These are phyloP conservation scores for Penicillium expansum DNA, from an alignment of 2,329 filamentous ascomycete genomes.

Conservation along the genomic window DNA sequence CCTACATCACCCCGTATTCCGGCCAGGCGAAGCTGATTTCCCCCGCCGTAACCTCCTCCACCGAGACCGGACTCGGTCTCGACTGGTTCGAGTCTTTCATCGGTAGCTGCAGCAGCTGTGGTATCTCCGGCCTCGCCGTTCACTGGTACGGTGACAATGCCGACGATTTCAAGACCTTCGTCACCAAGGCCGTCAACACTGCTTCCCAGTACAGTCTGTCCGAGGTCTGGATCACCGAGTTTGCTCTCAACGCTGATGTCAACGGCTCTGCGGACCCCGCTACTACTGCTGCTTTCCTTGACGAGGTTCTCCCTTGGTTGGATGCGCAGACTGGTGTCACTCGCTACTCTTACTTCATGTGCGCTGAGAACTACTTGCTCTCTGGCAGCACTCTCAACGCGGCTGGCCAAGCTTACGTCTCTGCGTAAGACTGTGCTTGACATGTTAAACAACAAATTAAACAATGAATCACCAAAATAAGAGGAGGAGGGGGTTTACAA, in stretches of 20 bases:
- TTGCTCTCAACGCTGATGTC: conserved; percentile 35
- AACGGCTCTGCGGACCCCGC: conserved; percentile 22
- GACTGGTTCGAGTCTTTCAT: conserved; percentile 44
- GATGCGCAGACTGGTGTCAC: conserved; percentile 38
- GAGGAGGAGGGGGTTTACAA: background rate
- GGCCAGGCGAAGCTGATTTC: conserved; percentile 42
- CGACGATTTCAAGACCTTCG: conserved; percentile 40
- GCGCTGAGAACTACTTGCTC: conserved; percentile 34
- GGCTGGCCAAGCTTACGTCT: conserved; percentile 32
- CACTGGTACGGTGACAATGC: conserved; percentile 45
- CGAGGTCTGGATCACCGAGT: conserved; percentile 50
- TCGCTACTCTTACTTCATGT: conserved; percentile 46
- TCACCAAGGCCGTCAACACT: conserved; percentile 35
- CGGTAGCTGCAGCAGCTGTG: conserved; percentile 38
- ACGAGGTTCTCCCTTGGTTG: conserved; percentile 40
- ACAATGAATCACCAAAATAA: background rate
- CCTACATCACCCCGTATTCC: conserved; percentile 40
- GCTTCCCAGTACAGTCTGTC: conserved; percentile 34
- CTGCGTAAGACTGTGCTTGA: background rate
- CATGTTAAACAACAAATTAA: background rate
- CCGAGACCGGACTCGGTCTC: conserved; percentile 33
- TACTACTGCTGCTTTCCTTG: conserved; percentile 36
- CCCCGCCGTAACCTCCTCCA: conserved; percentile 42
- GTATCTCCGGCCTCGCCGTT: conserved; percentile 42
- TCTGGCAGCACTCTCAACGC: conserved; percentile 25